These are phyloP conservation scores for Phytophthora cactorum DNA, from an alignment of 352 stramenopile genomes.

Conservation along the genomic window DNA sequence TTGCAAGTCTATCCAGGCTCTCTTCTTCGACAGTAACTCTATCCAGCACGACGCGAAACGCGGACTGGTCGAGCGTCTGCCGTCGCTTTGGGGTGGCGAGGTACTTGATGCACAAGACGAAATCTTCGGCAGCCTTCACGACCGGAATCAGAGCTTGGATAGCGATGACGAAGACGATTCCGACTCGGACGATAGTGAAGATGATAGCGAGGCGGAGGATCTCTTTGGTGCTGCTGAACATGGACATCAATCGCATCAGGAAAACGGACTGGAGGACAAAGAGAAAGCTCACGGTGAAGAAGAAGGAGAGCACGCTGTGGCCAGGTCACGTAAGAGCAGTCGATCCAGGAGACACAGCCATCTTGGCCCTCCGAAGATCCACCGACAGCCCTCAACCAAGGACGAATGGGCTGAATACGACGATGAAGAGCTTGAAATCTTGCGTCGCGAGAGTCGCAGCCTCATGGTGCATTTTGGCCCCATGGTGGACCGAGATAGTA, in stretches of 20 bases:
- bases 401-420: conserved; percentile 74
- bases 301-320: conserved; percentile 10
- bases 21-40: conserved; percentile 85
- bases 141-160: conserved; percentile 43
- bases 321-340: conserved; percentile 24
- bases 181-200: conserved; percentile 51
- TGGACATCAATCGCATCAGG: conserved; percentile 1
- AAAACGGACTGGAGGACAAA: conserved; percentile 12
- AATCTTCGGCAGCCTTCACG: conserved; percentile 52
- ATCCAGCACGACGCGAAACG: conserved; percentile 85
- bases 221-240: conserved; percentile 35
- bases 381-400: conserved; percentile 45
- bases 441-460: conserved; percentile 67
- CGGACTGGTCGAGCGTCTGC: conserved; percentile 71
- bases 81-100: conserved; percentile 74
- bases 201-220: conserved; percentile 41
- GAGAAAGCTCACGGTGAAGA: conserved; percentile 7
- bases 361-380: conserved; percentile 8
- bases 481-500: conserved; percentile 72
- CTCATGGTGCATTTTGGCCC: conserved; percentile 70
- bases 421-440: conserved; percentile 65
- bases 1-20: conserved; percentile 69
- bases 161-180: conserved; percentile 62
- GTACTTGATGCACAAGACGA: conserved; percentile 69
- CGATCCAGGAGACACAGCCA: conserved; percentile 21